Conservation (phyloP, 2,329 filamentous ascomycete species). For the Plectosphaerella plurivora region DNA sequence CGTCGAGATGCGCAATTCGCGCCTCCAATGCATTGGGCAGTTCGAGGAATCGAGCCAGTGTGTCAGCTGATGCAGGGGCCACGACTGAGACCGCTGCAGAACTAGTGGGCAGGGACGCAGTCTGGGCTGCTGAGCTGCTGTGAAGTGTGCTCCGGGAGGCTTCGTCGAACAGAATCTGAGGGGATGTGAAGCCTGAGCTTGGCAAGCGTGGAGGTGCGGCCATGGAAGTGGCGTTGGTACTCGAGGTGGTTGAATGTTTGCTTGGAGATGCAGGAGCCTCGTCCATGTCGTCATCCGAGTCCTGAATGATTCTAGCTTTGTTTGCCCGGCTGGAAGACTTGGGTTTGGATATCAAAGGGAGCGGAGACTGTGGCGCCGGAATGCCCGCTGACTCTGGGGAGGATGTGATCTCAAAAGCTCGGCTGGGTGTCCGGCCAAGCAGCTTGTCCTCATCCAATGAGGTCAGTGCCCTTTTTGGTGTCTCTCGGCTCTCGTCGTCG, state of each 20-base stretch:
- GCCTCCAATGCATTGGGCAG: conserved; percentile 25
- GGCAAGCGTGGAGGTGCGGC: too few relatives aligned
- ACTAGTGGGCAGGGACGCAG: conserved; percentile 10
- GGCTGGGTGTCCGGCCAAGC: conserved; percentile 15
- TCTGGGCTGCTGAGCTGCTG: too few relatives aligned
- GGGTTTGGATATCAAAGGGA: too few relatives aligned
- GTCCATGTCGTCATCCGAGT: conserved; percentile 56
- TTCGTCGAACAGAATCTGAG: too few relatives aligned
- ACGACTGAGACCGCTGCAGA: conserved; percentile 13
- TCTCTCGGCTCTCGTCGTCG: conserved; percentile 2
- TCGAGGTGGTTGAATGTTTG: conserved; percentile 21
- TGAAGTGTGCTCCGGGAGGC: too few relatives aligned
- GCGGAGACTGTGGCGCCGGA: neutral
- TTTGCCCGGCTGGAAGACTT: too few relatives aligned
- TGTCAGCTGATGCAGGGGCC: neutral
- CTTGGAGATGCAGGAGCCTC: conserved; percentile 42
- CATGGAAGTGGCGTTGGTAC: too few relatives aligned
- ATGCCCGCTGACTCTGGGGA: conserved; percentile 2
- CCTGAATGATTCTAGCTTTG: conserved; percentile 37
- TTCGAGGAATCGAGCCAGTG: conserved; percentile 18
- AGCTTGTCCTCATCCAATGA: conserved; percentile 1
- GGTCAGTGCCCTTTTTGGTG: conserved; percentile 5
- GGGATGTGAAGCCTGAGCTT: too few relatives aligned
- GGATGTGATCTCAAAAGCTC: conserved; percentile 10
- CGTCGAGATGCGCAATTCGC: conserved; percentile 32